phyloP scores from a whole-genome alignment of 805 yeast species.

The Pichia californica region DNA sequence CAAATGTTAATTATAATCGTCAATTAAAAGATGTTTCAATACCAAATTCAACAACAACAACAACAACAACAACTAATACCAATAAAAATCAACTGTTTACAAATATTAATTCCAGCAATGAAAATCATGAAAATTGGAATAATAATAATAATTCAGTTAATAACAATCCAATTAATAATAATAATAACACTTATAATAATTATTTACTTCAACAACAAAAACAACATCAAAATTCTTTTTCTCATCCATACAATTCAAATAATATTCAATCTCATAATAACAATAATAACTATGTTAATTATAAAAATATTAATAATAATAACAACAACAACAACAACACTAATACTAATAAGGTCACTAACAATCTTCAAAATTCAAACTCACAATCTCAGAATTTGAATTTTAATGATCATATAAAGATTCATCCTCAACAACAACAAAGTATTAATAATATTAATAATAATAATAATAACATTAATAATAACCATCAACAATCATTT shows the following conservation, averaged over 20 bases:
- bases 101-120: background rate
- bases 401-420: background rate
- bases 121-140: background rate
- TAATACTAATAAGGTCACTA: background rate
- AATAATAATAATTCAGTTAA: background rate
- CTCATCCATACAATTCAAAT: background rate
- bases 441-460: slow-evolving; percentile 1
- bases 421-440: background rate
- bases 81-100: background rate
- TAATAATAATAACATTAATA: background rate
- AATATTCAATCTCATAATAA: no score
- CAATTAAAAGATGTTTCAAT: slow-evolving; percentile 4
- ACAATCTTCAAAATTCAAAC: background rate
- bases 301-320: no score
- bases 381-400: background rate
- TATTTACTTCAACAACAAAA: slow-evolving; percentile 8
- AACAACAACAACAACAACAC: no score
- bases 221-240: slow-evolving; percentile 1
- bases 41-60: background rate
- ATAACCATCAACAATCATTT: background rate
- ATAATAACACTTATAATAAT: slow-evolving; percentile 1
- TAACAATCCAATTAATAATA: background rate
- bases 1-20: slow-evolving; percentile 9
- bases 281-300: no score
- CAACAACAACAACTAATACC: background rate